These are phyloP conservation scores for Neodidymelliopsis sp. DNA, from an alignment of 2,329 filamentous ascomycete species.

Conservation along the genomic window DNA sequence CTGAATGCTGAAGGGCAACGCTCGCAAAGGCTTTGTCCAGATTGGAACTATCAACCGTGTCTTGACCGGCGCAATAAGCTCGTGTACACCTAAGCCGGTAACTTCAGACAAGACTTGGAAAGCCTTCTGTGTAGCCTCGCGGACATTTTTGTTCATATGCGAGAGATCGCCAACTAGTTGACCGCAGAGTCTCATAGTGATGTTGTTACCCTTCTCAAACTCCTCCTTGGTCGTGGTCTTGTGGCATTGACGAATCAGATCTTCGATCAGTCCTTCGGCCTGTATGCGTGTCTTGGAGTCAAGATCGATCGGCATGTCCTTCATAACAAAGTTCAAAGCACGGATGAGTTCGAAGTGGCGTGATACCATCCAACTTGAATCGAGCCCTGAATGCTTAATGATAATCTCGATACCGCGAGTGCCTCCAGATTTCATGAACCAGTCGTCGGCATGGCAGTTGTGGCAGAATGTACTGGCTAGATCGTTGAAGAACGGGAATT, in stretches of 20 bases:
- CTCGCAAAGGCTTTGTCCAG: slow-evolving; percentile 91
- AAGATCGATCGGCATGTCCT: slow-evolving; percentile 94
- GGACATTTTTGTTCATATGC: slow-evolving; percentile 95
- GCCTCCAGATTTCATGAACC: slow-evolving; percentile 96
- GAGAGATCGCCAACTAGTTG: slow-evolving; percentile 87
- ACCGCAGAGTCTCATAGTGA: slow-evolving; percentile 79
- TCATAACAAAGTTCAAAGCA: slow-evolving; percentile 95
- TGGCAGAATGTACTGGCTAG: slow-evolving; percentile 88
- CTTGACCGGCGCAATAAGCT: slow-evolving; percentile 88
- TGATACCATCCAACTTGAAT: slow-evolving; percentile 80
- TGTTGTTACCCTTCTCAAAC: slow-evolving; percentile 69
- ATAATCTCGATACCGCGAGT: slow-evolving; percentile 89
- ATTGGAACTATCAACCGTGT: slow-evolving; percentile 90
- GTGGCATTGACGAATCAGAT: slow-evolving; percentile 79
- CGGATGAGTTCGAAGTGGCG: slow-evolving; percentile 88
- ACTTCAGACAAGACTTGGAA: slow-evolving; percentile 83
- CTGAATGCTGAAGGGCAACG: slow-evolving; percentile 91
- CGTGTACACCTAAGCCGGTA: slow-evolving; percentile 79
- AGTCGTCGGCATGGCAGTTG: slow-evolving; percentile 96
- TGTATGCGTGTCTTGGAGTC: slow-evolving; percentile 86
- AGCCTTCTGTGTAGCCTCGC: slow-evolving; percentile 82
- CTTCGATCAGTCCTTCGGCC: slow-evolving; percentile 82
- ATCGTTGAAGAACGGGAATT: slow-evolving; percentile 83
- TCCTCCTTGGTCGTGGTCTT: slow-evolving; percentile 83
- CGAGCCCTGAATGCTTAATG: slow-evolving; percentile 83